Base-by-base conservation (phyloP, 257 asterid species). In the Forsythia suspensa region DNA sequence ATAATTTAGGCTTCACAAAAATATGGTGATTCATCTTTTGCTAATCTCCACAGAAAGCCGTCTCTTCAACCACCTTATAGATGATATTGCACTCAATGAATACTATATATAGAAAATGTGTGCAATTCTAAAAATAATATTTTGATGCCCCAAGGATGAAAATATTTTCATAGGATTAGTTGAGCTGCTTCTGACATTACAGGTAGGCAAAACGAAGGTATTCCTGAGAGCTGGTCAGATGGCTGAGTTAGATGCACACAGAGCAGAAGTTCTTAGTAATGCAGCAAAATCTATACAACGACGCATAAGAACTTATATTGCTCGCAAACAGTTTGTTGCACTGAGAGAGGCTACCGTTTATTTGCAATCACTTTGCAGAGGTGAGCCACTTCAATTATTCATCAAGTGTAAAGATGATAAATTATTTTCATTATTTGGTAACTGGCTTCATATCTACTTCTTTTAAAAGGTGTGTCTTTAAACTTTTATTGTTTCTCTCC, bases 171-270 rank as follows among this genome's bases (percentile, higher is more conserved):
- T 43, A 9, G 75, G 73, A 48, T 34, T 48, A 66, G 66, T 74
- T 80, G 71, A 79, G 78, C 55, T 51, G 79, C 72, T 78, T 15
- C 46, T 73, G 75, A 80, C 80, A 73, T 80, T 70, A 74, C 99
- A 95, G 98, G 78, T 94, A 36, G 99, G 99, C 57, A 96, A 91
- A 89, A 94, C 98, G 70, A 96, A 96, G 89, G 95, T 96, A 83
- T 96, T 94, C 90, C 92, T 96, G 77, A 90, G 99, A 90, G 99
- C 98, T 59, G 98, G 99, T 80, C 99, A 96, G 81, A 94, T 96
- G 99, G 99, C 99, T 69, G 99, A 94, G 79, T 76, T 96, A 80
- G 98, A 96, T 89, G 97, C 99, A 69, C 95, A 95, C 72, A 88
- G 98, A 88, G 85, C 97, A 52, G 97, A 96, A 91, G 97, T 93